Evolutionary conservation across 2,329 filamentous ascomycete genomes (phyloP), one percentile per base, ranked within the genome.

Genomic region (Xylaria sp.): DNA sequence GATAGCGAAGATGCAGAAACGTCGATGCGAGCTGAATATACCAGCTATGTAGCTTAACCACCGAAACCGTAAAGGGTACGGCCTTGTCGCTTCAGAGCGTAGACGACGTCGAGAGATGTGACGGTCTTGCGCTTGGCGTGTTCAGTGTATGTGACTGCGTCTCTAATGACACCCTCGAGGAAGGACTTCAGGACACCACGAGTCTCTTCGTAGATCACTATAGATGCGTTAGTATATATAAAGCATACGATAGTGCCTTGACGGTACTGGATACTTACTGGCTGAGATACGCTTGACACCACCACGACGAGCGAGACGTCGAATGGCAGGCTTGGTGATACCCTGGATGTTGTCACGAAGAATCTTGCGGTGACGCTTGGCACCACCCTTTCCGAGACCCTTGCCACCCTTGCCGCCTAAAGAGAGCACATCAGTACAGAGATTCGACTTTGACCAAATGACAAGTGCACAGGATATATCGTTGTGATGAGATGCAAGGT

Each of bases 201-300:
- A 78, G 91, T 93, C 87, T 94, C 90, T 82, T 92, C 91, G 87
- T 93, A 93, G 86, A 93, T 93, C 91, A 92, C 87, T 88, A 76
- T 57, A 64, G 61, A 62, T 18, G 2, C 8, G 54, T 64, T 62
- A 65, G 51, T 54, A 34, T n/a, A n/a, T n/a, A n/a, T n/a, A n/a
- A n/a, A n/a, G n/a, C n/a, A n/a, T n/a, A n/a, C n/a, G n/a, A n/a
- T n/a, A n/a, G n/a, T n/a, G n/a, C n/a, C n/a, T n/a, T n/a, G n/a
- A n/a, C n/a, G n/a, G n/a, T n/a, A n/a, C n/a, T n/a, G n/a, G n/a
- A n/a, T n/a, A 25, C 88, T 83, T 89, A 93, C 91, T 97, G 83
- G 94, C 94, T 80, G 94, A 97, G 81, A 98, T 98, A 97, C 94
- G 94, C 93, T 98, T 98, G 89, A 98, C 94, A 94, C 94, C 94